Conservation (phyloP, 2,329 filamentous ascomycete species). For the Clarireedia monteithiana region DNA sequence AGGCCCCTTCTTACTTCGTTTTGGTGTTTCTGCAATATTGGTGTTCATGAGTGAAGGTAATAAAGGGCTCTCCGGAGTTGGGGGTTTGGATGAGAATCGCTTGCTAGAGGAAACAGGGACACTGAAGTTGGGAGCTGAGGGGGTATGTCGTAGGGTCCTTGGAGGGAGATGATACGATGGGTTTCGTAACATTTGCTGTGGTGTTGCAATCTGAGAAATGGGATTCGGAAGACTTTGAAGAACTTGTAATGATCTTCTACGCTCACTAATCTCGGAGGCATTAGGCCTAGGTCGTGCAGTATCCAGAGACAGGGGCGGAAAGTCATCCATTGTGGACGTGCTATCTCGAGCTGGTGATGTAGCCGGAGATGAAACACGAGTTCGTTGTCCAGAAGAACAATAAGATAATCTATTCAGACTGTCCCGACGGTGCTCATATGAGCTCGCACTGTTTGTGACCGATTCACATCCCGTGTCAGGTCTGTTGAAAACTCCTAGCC, state of each 20-base stretch:
- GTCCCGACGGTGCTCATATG: slow-evolving; percentile 50
- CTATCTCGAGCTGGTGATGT: slow-evolving; percentile 50
- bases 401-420: slow-evolving; percentile 50
- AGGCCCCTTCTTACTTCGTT: slow-evolving; percentile 14
- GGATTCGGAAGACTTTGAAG: slow-evolving; percentile 17
- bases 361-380: slow-evolving; percentile 48
- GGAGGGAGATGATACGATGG: slow-evolving; percentile 18
- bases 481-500: background rate
- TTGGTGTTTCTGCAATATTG: slow-evolving; percentile 7
- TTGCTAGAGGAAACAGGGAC: slow-evolving; percentile 23
- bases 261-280: slow-evolving; percentile 23
- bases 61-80: slow-evolving; percentile 7
- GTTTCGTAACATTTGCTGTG: slow-evolving; percentile 7
- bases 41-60: background rate
- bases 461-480: slow-evolving; percentile 43
- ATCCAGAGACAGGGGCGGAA: slow-evolving; percentile 12
- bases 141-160: slow-evolving; percentile 10
- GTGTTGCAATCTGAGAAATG: slow-evolving; percentile 15
- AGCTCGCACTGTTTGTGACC: slow-evolving; percentile 47
- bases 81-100: slow-evolving; percentile 12
- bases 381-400: slow-evolving; percentile 53
- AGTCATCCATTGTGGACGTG: slow-evolving; percentile 36
- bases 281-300: slow-evolving; percentile 21
- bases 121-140: slow-evolving; percentile 27
- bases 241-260: slow-evolving; percentile 27